phyloP scores from a whole-genome alignment of 495 filamentous ascomycete genomes.

The Penicillium dipodomyicola region DNA sequence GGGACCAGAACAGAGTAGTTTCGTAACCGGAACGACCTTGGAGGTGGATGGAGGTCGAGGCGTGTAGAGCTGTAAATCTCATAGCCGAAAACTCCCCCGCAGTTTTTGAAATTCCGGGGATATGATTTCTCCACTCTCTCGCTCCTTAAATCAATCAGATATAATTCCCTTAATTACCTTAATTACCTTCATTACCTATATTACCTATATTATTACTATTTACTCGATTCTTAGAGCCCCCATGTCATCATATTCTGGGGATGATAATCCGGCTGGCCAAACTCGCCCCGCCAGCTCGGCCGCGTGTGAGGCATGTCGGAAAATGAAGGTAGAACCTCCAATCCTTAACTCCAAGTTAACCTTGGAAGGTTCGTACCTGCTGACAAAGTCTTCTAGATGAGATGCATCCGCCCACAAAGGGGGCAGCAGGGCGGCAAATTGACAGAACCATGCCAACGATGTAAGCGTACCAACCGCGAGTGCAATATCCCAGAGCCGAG shows the following conservation, averaged over 20 bases:
- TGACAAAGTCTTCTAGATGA: slow-evolving; percentile 18
- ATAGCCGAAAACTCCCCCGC: not conserved
- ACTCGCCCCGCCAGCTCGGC: not conserved
- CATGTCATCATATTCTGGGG: slow-evolving; percentile 2
- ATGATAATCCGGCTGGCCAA: not conserved
- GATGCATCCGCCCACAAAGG: slow-evolving; percentile 20
- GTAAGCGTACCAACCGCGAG: slow-evolving; percentile 20
- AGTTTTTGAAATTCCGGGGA: not conserved
- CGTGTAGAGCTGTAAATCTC: not conserved
- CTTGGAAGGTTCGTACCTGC: not conserved
- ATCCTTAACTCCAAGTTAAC: not conserved
- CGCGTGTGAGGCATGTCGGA: slow-evolving; percentile 21
- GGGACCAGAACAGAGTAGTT: no score
- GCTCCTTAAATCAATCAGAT: not conserved
- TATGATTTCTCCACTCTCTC: not conserved
- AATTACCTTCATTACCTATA: no score
- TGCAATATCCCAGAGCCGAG: slow-evolving; percentile 24
- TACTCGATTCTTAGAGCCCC: not conserved
- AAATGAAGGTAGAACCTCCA: slow-evolving; percentile 11
- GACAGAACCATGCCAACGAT: slow-evolving; percentile 23
- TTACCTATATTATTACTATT: no score
- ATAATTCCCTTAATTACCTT: no score
- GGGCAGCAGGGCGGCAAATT: not conserved
- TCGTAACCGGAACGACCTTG: no score
- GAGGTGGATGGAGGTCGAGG: slow-evolving; percentile 20